Evolutionary conservation across 139 green algal species (phyloP), one percentile per base, ranked within the genome.

Genomic region (Ettlia oleoabundans): DNA sequence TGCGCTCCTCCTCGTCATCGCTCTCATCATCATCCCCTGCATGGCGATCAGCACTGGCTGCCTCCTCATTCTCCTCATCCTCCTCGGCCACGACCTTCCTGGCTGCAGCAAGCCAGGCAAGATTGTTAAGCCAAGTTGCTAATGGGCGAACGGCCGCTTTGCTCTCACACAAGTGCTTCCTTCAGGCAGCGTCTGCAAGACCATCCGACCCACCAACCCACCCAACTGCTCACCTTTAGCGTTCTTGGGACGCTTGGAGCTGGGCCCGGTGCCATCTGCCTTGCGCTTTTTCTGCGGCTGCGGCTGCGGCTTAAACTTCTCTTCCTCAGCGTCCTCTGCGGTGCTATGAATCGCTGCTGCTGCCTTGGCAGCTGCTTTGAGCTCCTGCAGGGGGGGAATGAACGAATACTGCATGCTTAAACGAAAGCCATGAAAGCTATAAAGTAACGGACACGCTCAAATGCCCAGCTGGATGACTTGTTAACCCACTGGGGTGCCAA

Each of bases 1-100:
- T 51, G 78, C 78, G 78, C 47, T 83, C 78, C 26, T 43, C 47
- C 64, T 76, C 65, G 35, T 76, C 78, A 33, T 83, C 77, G 10
- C 40, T 43, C 26, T 80, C 75, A 24, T 41, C 28, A 3, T 80
- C 53, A 24, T 70, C 55, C 26, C 9, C 52, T 10, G 10, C 74
- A 32, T n/a, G 18, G 7, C 24, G 24, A 15, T 15, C 58, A 13
- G 8, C 42, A n/a, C 28, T 5, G 1, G 42, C 28, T 10, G 38
- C 38, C 3, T 28, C 41, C 42, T 24, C 30, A 35, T 79, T 37
- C 22, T 53, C 72, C 18, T 51, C 43, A 2, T 40, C 72, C 22
- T 58, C 71, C 5, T 22, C 15, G 55, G 55, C 55, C 28, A 22
- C 18, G 5, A 9, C 55, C 55, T 24, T 58, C 13, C 13, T 58